Evolutionary conservation across 257 asterid genomes (phyloP).

Genomic region (Asclepias syriaca): DNA sequence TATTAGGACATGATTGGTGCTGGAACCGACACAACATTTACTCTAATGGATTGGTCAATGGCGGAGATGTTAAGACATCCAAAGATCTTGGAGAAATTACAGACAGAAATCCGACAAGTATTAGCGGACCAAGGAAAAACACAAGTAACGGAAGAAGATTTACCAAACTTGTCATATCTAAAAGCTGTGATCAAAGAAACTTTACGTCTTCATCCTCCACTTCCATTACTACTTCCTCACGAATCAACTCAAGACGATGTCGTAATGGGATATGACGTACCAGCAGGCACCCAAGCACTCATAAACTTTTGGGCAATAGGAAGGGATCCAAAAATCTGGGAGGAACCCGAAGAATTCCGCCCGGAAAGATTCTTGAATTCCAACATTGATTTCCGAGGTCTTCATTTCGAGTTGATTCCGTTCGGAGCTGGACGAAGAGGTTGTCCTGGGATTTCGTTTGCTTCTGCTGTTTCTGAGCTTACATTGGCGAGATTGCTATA

Average conservation of each 20-base stretch:
- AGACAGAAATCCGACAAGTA: constrained; percentile 26
- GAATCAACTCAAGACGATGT: constrained; percentile 23
- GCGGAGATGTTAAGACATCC: constrained; percentile 50
- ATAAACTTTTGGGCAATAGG: constrained; percentile 41
- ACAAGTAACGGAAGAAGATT: no score
- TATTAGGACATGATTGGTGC: no score
- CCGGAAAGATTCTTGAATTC: constrained; percentile 44
- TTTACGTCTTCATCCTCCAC: constrained; percentile 34
- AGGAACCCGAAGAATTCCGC: constrained; percentile 31
- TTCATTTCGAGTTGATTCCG: not conserved
- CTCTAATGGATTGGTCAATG: constrained; percentile 34
- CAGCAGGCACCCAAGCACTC: constrained; percentile 28
- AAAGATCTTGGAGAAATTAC: constrained; percentile 17
- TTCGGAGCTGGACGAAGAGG: constrained; percentile 15
- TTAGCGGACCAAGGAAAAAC: not conserved
- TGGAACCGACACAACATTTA: constrained; percentile 22
- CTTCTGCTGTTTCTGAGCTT: no score
- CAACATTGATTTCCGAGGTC: not conserved
- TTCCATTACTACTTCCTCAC: constrained; percentile 30
- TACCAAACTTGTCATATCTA: no score
- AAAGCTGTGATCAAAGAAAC: constrained; percentile 40
- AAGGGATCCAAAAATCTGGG: constrained; percentile 34
- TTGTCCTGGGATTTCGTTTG: not conserved
- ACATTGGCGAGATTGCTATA: no score
- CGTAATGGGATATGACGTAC: constrained; percentile 36